Conservation (phyloP, 73 alveolate species). For the Tetrahymena malaccensis region DNA sequence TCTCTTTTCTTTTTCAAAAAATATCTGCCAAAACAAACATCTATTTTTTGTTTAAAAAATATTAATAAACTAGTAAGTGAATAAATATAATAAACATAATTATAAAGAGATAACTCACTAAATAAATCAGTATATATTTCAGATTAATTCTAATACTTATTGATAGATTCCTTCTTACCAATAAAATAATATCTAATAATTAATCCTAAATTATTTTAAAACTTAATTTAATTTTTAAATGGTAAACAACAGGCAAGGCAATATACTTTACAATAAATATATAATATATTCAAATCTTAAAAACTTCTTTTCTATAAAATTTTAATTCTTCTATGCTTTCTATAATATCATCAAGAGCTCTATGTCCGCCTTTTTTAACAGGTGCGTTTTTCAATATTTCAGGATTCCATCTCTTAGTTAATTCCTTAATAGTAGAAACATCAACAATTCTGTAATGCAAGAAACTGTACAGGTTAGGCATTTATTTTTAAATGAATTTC, state of each 20-base stretch:
- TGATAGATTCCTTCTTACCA: too few species aligned
- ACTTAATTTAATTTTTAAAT: not conserved
- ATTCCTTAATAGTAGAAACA: conserved; percentile 52
- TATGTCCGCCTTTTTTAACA: conserved; percentile 43
- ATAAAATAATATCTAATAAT: too few species aligned
- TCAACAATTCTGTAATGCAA: conserved; percentile 62
- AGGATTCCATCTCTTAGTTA: conserved; percentile 44
- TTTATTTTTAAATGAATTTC: conserved; percentile 47
- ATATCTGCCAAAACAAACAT: not conserved
- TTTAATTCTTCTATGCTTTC: conserved; percentile 66
- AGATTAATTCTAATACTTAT: not conserved
- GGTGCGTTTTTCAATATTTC: conserved; percentile 21
- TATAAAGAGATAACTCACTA: not conserved
- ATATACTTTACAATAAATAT: too few species aligned
- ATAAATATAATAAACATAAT: too few species aligned
- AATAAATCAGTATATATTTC: not conserved
- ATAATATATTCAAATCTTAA: not conserved
- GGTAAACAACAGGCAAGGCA: too few species aligned
- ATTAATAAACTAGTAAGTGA: not conserved
- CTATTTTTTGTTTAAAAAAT: not conserved
- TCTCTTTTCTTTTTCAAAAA: not conserved
- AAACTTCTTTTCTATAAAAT: conserved; percentile 39
- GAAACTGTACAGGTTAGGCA: conserved; percentile 51
- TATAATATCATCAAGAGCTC: conserved; percentile 65
- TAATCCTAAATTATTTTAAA: not conserved